Base-by-base conservation (phyloP, 1,284 basidiomycete species). In the Vanrija humicola region DNA sequence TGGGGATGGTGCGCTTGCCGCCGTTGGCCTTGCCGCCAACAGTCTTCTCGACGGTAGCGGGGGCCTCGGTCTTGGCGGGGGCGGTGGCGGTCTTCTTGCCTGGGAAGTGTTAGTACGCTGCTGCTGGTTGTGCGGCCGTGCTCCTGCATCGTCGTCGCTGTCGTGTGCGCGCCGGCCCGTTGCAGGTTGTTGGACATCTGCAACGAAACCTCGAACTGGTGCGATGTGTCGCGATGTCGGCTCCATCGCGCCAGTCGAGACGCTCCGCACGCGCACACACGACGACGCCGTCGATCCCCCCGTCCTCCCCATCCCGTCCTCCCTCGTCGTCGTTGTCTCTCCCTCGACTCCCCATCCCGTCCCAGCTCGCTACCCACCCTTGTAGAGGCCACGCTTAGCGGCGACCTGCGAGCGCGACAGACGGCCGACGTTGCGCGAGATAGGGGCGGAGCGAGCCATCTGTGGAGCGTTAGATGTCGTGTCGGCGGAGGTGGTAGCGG, bases 1-100 rank as follows among this genome's bases (percentile, higher is more conserved):
- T 86, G 38, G 69, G 94, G 88, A 72, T 93, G 59, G 88, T 79
- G 78, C 95, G 91, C 75, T 87, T 89, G 73, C 84, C 82, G 66
- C 91, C 90, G 80, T 98, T 98, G 82, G 90, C 94, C 72, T 85
- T 88, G 66, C 93, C 93, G 64, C 88, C 87, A 66, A 97, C 82
- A 64, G 82, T 78, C 76, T 91, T 90, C 83, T 95, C 90, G 76
- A 86, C 85, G 75, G 81, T 64, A 42, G 77, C 70, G 38, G 79
- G 69, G 39, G 72, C 62, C 64, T 79, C 77, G 58, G 78, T 80
- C 65, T 82, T 82, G 63, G 84, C 82, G 58, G 86, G 80, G 69
- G 84, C 82, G 67, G 84, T 81, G 45, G 85, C 79, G 72, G 86
- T 90, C 87, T 93, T 90, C 78, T 78, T 80, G 71, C 87, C 86